Evolutionary conservation across 495 filamentous ascomycete species (phyloP), one percentile per base, ranked within the genome.

Genomic region (Eremomyces bilateralis): DNA sequence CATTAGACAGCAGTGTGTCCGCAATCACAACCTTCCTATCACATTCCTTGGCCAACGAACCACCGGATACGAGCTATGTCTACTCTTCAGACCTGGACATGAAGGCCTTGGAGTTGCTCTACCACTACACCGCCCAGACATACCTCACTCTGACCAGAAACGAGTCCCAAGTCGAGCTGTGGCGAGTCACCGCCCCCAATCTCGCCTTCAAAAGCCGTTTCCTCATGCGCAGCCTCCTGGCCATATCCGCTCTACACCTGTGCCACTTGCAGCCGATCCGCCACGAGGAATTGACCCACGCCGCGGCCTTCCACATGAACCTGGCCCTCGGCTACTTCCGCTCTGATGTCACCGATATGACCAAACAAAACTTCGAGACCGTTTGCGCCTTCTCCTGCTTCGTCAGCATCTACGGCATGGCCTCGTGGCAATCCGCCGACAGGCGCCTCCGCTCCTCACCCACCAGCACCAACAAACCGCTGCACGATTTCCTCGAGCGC

Each of bases 191-290:
- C 4, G 37, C 37, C 2, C 46, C 46, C 1, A 38, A 43, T 16
- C n/a, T 34, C 29, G 46, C 43, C 18, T 31, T 41, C 10, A 13
- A 21, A 1, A 28, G 42, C 25, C 32, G 15, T 1, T 46, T 38
- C 22, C 40, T 49, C n/a, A 42, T 49, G 40, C 46, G 46, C 35
- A 34, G 43, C 21, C 21, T 49, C 1, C 40, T 49, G 12, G 40
- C 43, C 20, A 41, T 38, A n/a, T 43, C 46, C 1, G 43, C 46
- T 4, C 17, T 43, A 2, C 46, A 49, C 31, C 21, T 41, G 6
- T 42, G 42, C 5, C 34, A 39, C 16, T 4, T 28, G 2, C 25
- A 35, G 4, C 33, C 33, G 0, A 36, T 31, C 4, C 29, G 38
- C 8, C 28, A 28, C 13, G 22, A 6, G 4, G 21, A 13, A 15